Conservation (phyloP, 2,329 filamentous ascomycete species). For the Trichoderma koningiopsis region DNA sequence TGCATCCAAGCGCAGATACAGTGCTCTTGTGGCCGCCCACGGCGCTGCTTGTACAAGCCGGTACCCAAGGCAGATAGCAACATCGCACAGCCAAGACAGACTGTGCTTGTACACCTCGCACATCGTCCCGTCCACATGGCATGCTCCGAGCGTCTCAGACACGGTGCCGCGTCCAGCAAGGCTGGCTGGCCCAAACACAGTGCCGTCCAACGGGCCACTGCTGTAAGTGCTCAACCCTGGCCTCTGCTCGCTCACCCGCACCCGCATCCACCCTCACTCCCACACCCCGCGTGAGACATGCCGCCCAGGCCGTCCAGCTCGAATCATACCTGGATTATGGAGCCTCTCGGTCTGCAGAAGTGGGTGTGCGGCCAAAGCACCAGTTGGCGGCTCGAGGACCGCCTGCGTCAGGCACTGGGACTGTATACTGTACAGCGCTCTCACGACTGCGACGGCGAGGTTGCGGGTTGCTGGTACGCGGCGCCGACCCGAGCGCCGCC, state of each 20-base stretch:
- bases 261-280: conserved; percentile 22
- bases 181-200: conserved; percentile 15
- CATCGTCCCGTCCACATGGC: conserved; percentile 14
- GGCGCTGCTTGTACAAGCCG: too few relatives aligned
- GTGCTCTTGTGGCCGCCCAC: neutral
- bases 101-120: neutral
- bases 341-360: conserved; percentile 22
- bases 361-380: conserved; percentile 7
- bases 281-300: conserved; percentile 25
- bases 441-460: too few relatives aligned
- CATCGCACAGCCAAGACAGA: neutral
- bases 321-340: conserved; percentile 24
- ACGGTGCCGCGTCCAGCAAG: conserved; percentile 7
- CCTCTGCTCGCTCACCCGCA: conserved; percentile 3
- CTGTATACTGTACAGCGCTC: too few relatives aligned
- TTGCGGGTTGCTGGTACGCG: neutral
- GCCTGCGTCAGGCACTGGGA: neutral
- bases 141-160: conserved; percentile 17
- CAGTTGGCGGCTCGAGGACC: neutral
- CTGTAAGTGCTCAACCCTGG: neutral
- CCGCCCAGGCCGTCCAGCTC: conserved; percentile 22
- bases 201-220: neutral
- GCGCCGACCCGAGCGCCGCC: neutral
- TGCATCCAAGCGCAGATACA: neutral
- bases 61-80: neutral